Base-by-base conservation (phyloP, 108 stramenopile genomes). In the Cyclotella cryptica region DNA sequence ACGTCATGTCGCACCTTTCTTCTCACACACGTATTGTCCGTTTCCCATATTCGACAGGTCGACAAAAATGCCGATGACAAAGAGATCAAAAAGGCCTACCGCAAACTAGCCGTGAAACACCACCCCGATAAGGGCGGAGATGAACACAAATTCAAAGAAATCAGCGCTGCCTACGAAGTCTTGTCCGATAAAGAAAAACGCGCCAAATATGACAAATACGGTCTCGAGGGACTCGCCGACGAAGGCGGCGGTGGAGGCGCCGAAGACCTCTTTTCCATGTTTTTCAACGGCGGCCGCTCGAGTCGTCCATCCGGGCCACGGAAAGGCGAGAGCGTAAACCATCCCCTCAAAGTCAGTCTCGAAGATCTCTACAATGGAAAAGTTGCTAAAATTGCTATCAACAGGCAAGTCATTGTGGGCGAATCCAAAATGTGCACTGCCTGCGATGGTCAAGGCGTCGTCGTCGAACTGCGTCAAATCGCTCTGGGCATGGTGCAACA, bases 291-390 rank as follows among this genome's bases (percentile, higher is more conserved):
- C 11, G 71, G 88, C 17, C 72, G 93, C 15, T 57, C 85, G 15
- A 74, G 93, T n/a, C 80, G 88, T 51, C 63, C 63, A 24, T 69
- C 71, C 59, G 96, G 88, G 18, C 96, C 95, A n/a, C 85, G 90
- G 49, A 96, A 96, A 75, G 96, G 97, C 11, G 97, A 98, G 52
- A 93, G 95, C 80, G 90, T 97, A 70, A 93, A 96, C 74, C 97
- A 98, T 85, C 91, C 95, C 17, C 82, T 99, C 66, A 96, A 96
- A 74, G 97, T 98, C 24, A 79, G 84, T 55, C 84, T 99, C 75
- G 98, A 99, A 65, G 98, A 99, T 79, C 84, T 99, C 74, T 99
- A 98, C 92, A 98, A 98, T 75, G 98, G 99, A 35, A 98, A 98
- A 87, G 98, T 96, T 0, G 92, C 94, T 74, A 97, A 96, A 61